Percentiles rank a stretch among this genome's conserved stretches.
Evolutionary conservation across 2,329 filamentous ascomycete genomes (phyloP).

Genomic region (Aspergillus vadensis): DNA sequence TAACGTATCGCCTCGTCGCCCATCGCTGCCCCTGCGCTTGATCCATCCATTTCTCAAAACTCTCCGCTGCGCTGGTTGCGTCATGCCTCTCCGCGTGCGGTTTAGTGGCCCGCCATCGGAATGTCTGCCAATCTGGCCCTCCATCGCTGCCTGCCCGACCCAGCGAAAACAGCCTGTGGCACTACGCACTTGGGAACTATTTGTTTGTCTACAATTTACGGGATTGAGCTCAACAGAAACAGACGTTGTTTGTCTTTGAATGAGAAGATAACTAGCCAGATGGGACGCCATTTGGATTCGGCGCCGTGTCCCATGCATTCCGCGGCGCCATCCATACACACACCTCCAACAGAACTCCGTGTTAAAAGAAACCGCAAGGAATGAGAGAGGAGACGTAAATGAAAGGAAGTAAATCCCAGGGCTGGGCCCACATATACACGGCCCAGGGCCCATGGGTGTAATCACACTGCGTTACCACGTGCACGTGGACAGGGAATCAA

Average conservation of each 20-base stretch:
- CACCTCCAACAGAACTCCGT: neutral
- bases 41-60: neutral
- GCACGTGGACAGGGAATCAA: conserved; percentile 11
- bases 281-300: neutral
- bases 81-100: conserved; percentile 15
- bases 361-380: neutral
- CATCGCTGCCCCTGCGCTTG: neutral
- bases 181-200: neutral
- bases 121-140: conserved; percentile 1
- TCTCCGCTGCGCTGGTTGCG: conserved; percentile 12
- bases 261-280: neutral
- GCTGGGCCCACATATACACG: neutral
- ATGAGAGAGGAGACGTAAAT: neutral
- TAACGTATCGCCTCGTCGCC: neutral
- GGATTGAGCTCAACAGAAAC: neutral
- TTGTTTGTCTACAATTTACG: neutral
- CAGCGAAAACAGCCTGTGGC: neutral
- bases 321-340: neutral
- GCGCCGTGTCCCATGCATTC: neutral
- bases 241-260: neutral
- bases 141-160: neutral
- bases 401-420: neutral
- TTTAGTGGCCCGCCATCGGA: conserved; percentile 13
- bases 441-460: neutral
- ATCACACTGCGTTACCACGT: conserved; percentile 1